Percentiles rank a stretch among this genome's conserved stretches.
phyloP scores from a whole-genome alignment of 345 rosid genomes.

The Gossypium turneri region DNA sequence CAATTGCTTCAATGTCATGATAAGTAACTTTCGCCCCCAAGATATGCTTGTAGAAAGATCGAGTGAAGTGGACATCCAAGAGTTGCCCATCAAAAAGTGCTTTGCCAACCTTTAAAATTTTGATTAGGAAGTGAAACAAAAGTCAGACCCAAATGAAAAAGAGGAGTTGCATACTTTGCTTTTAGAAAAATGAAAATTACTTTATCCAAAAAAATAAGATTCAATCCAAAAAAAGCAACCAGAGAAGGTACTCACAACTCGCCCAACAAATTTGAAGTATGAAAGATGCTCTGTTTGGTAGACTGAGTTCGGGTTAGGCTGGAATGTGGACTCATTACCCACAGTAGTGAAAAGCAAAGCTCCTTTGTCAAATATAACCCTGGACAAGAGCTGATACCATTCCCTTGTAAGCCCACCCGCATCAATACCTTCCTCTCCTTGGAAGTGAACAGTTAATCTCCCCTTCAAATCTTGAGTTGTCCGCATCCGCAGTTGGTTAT shows the following conservation, averaged over 20 bases:
- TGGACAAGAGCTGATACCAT: conserved; percentile 95
- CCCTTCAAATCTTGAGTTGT: conserved; percentile 85
- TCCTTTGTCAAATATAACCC: conserved; percentile 48
- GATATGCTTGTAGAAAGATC: conserved; percentile 97
- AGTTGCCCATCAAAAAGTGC: conserved; percentile 94
- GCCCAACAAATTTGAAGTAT: conserved; percentile 94
- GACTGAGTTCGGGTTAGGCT: conserved; percentile 96
- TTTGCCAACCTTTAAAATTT: conserved; percentile 75
- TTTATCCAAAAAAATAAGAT: not conserved
- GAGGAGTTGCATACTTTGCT: too few relatives aligned
- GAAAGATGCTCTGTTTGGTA: conserved; percentile 97
- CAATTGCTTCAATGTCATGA: conserved; percentile 96
- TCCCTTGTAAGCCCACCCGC: conserved; percentile 99
- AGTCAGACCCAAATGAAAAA: not conserved
- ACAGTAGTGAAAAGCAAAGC: conserved; percentile 83
- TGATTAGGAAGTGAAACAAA: conserved; percentile 8
- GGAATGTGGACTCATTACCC: conserved; percentile 96
- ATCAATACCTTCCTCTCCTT: conserved; percentile 98
- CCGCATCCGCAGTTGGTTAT: conserved; percentile 88
- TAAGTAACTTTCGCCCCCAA: conserved; percentile 87
- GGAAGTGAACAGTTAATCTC: conserved; percentile 86
- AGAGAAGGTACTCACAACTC: conserved; percentile 66
- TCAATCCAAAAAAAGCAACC: conserved; percentile 6
- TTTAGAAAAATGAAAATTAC: too few relatives aligned
- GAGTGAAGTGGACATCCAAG: conserved; percentile 93